A percentile compares a stretch with the other conserved stretches of the same genome.
Evolutionary conservation across 257 asterid species (phyloP).

Genomic region (Coffea canephora): DNA sequence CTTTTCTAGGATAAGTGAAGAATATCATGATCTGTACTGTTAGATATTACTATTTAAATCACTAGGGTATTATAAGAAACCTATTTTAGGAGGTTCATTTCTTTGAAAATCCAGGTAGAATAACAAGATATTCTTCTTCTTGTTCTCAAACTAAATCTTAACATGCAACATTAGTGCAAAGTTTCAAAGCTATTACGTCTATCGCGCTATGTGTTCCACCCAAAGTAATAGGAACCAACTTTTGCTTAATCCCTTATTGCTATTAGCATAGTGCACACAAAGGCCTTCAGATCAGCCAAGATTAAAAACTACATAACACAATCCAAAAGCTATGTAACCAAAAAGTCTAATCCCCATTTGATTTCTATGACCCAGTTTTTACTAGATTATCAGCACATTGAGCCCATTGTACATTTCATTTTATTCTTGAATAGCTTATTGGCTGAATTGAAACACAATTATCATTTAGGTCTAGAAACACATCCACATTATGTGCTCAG

Average conservation of each 20-base stretch:
- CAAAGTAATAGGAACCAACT: neutral
- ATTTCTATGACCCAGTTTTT: too few species aligned
- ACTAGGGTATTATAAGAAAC: neutral
- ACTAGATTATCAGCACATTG: neutral
- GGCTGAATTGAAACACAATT: neutral
- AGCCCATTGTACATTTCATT: neutral
- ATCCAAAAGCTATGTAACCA: too few species aligned
- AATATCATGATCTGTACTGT: neutral
- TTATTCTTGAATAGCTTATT: neutral
- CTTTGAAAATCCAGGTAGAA: neutral
- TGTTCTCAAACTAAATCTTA: neutral
- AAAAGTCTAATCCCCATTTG: too few species aligned
- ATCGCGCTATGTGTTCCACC: neutral
- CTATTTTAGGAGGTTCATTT: neutral
- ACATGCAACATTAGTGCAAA: neutral
- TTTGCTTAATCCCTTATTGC: too few species aligned
- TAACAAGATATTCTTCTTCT: neutral
- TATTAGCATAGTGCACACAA: too few species aligned
- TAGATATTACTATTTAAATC: neutral
- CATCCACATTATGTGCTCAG: neutral
- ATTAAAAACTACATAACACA: too few species aligned
- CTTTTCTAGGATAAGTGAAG: too few species aligned
- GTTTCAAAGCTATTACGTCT: neutral
- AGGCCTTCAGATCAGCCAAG: neutral
- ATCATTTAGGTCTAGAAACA: neutral